These are phyloP conservation scores for Marasmius fiardii DNA, from an alignment of 1,284 basidiomycete genomes.

Conservation along the genomic window DNA sequence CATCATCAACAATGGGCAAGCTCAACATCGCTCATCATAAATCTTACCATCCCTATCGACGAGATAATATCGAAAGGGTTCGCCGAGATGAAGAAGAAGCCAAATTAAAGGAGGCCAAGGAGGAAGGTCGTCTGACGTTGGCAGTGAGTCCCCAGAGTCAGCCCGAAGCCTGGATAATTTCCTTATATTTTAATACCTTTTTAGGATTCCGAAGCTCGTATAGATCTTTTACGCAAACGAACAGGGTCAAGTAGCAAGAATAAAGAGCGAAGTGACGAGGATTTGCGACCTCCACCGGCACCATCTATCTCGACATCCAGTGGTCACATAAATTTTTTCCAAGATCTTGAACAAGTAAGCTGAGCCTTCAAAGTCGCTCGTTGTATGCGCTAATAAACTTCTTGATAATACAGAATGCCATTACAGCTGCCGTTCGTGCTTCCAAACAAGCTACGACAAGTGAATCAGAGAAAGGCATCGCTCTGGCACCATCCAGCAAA, in stretches of 20 bases:
- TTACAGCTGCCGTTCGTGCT: constrained; percentile 40
- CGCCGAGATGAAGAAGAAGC: constrained; percentile 79
- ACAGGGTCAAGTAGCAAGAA: constrained; percentile 42
- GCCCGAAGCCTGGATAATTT: constrained; percentile 3
- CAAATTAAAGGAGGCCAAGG: constrained; percentile 55
- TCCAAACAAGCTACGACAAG: constrained; percentile 42
- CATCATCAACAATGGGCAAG: constrained; percentile 61
- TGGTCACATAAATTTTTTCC: constrained; percentile 78
- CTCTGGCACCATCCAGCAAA: constrained; percentile 67
- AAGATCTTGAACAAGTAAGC: constrained; percentile 65
- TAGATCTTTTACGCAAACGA: constrained; percentile 60
- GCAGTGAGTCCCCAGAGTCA: constrained; percentile 45
- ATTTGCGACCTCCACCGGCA: constrained; percentile 13
- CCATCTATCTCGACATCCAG: constrained; percentile 14
- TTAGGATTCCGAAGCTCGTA: constrained; percentile 78
- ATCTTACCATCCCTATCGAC: constrained; percentile 82
- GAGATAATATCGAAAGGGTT: constrained; percentile 82
- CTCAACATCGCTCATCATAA: constrained; percentile 88
- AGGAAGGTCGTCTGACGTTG: constrained; percentile 67
- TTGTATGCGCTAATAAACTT: background rate
- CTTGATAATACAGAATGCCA: constrained; percentile 32
- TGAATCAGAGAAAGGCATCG: constrained; percentile 66
- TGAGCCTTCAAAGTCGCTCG: background rate
- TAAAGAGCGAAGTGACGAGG: constrained; percentile 37
- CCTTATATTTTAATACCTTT: constrained; percentile 13